Evolutionary conservation across 495 filamentous ascomycete genomes (phyloP).

Genomic region (Hypoxylon cercidicola): DNA sequence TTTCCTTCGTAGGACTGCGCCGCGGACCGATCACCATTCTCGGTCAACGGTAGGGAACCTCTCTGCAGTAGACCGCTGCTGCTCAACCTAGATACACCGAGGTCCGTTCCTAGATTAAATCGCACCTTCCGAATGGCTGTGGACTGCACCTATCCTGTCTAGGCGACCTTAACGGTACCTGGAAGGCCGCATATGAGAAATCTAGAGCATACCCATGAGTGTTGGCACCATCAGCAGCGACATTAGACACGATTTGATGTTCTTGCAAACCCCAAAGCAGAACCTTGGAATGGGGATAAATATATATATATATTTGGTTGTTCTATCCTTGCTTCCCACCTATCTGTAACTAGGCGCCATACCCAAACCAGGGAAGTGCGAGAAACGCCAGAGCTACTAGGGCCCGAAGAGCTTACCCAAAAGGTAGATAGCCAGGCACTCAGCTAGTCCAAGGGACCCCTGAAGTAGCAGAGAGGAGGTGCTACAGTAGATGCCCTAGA

Average conservation of each 20-base stretch:
- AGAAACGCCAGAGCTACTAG: neutral
- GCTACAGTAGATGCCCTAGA: neutral
- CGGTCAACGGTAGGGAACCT: neutral
- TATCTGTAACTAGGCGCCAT: neutral
- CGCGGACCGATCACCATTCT: neutral
- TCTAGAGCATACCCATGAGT: no score
- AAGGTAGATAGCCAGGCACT: neutral
- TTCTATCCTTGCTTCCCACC: neutral
- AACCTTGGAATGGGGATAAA: neutral
- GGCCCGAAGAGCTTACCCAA: neutral
- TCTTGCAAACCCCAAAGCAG: no score
- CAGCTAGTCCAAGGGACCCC: neutral
- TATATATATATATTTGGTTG: no score
- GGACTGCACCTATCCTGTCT: neutral
- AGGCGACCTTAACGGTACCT: no score
- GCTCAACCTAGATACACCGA: neutral
- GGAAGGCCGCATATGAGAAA: no score
- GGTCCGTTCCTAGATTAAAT: neutral
- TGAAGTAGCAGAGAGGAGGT: neutral
- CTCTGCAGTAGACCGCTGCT: neutral
- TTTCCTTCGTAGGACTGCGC: neutral
- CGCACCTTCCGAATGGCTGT: neutral
- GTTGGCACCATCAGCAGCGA: no score
- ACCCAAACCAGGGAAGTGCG: constrained; percentile 1
- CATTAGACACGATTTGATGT: no score